Percentiles rank a stretch among this genome's conserved stretches.
These are phyloP conservation scores for Starmera stellimalicola DNA, from an alignment of 1,139 yeast species.

Conservation along the genomic window DNA sequence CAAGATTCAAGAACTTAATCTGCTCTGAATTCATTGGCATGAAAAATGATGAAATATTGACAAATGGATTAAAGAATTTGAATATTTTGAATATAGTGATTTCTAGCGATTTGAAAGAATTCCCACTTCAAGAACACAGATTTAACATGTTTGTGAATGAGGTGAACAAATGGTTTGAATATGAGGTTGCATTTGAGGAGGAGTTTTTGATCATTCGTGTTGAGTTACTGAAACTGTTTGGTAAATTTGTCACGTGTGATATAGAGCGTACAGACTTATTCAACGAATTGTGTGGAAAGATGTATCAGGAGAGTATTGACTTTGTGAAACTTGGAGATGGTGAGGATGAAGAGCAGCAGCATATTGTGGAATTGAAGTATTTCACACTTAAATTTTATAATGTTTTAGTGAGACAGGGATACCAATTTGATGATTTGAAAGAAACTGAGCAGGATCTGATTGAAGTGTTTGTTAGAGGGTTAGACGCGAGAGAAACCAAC, in stretches of 20 bases:
- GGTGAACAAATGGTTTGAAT: constrained; percentile 47
- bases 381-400: constrained; percentile 37
- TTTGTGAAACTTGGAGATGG: constrained; percentile 33
- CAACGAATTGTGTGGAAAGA: constrained; percentile 20
- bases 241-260: constrained; percentile 14
- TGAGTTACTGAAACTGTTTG: constrained; percentile 40
- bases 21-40: constrained; percentile 60
- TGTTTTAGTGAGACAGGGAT: constrained; percentile 20
- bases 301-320: constrained; percentile 44
- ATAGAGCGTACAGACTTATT: constrained; percentile 12
- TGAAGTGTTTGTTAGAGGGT: constrained; percentile 17
- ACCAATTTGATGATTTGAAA: constrained; percentile 19
- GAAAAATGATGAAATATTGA: constrained; percentile 30
- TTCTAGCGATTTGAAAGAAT: constrained; percentile 20
- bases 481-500: constrained; percentile 9
- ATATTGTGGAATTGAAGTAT: constrained; percentile 33
- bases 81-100: constrained; percentile 41
- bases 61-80: constrained; percentile 36
- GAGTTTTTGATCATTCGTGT: constrained; percentile 43
- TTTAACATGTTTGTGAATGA: constrained; percentile 49
- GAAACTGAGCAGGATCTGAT: constrained; percentile 19
- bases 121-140: constrained; percentile 48
- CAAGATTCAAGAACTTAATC: constrained; percentile 48
- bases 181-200: constrained; percentile 50
- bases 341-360: constrained; percentile 7